These are phyloP conservation scores for Pseudozyma tsukubaensis DNA, from an alignment of 1,284 basidiomycete species.

Conservation along the genomic window DNA sequence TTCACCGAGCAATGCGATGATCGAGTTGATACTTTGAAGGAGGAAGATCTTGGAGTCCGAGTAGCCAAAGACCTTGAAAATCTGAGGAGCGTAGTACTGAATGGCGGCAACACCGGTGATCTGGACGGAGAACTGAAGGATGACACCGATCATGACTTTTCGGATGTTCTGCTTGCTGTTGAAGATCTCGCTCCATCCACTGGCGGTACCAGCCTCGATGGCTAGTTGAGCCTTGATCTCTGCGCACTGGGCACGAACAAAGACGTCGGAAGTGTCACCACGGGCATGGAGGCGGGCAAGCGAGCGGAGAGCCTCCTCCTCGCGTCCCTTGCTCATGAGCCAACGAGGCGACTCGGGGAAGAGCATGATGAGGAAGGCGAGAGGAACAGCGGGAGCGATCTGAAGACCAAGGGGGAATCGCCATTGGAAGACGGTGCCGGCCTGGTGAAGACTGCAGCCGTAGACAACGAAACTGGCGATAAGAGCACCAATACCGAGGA, in stretches of 20 bases:
- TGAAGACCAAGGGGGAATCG: conserved; percentile 72
- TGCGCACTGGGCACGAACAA: conserved; percentile 70
- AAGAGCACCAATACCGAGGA: conserved; percentile 72
- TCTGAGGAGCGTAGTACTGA: conserved; percentile 71
- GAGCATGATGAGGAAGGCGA: conserved; percentile 73
- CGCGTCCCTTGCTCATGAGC: conserved; percentile 74
- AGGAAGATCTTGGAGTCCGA: conserved; percentile 72
- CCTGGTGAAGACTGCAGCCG: conserved; percentile 69
- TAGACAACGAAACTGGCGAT: conserved; percentile 70
- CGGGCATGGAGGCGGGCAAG: conserved; percentile 74
- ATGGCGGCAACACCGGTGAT: conserved; percentile 73
- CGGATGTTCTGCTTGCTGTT: conserved; percentile 72
- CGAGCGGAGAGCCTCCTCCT: conserved; percentile 71
- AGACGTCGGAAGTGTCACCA: conserved; percentile 71
- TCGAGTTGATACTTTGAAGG: conserved; percentile 76
- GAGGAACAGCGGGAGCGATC: conserved; percentile 72
- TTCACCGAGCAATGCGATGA: conserved; percentile 75
- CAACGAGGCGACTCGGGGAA: conserved; percentile 73
- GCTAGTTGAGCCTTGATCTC: conserved; percentile 69
- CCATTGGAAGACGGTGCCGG: conserved; percentile 71
- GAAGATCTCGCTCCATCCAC: conserved; percentile 73
- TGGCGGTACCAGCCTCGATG: conserved; percentile 52
- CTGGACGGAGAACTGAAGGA: conserved; percentile 71
- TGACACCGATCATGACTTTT: conserved; percentile 71
- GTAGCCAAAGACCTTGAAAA: conserved; percentile 70